Evolutionary conservation across 192 early-diverging fungal species (phyloP).

Genomic region (Rhizophagus sp.): DNA sequence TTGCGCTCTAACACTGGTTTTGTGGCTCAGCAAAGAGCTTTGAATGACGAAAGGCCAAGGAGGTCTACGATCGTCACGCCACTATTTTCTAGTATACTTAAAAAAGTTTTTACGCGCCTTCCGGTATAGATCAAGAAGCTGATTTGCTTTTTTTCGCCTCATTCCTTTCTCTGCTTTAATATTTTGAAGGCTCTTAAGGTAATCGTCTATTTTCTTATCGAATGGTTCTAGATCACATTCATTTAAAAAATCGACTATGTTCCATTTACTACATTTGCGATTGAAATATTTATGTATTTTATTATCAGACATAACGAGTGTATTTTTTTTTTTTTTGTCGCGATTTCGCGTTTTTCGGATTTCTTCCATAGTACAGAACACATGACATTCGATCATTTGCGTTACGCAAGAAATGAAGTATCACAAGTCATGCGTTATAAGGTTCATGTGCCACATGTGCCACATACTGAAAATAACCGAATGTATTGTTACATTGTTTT

Average conservation of each 20-base stretch:
- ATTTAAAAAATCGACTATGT: constrained; percentile 12
- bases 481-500: too few relatives aligned
- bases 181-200: constrained; percentile 25
- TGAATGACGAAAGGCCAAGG: constrained; percentile 20
- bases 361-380: too few relatives aligned
- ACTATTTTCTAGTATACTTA: constrained; percentile 9
- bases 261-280: constrained; percentile 11
- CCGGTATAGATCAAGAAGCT: constrained; percentile 19
- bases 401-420: too few relatives aligned
- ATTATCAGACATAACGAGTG: not conserved
- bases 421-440: too few relatives aligned
- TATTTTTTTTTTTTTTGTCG: too few relatives aligned
- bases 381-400: too few relatives aligned
- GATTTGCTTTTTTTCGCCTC: constrained; percentile 29
- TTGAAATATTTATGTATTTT: too few relatives aligned
- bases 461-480: too few relatives aligned
- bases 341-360: too few relatives aligned
- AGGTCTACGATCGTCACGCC: constrained; percentile 20
- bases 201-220: constrained; percentile 24
- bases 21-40: constrained; percentile 22
- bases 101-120: constrained; percentile 29
- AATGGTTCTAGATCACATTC: constrained; percentile 13
- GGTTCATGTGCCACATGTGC: too few relatives aligned
- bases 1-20: constrained; percentile 25
- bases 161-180: constrained; percentile 25